phyloP scores from a whole-genome alignment of 495 filamentous ascomycete genomes.

The Paragyromitra xinjiangensis region DNA sequence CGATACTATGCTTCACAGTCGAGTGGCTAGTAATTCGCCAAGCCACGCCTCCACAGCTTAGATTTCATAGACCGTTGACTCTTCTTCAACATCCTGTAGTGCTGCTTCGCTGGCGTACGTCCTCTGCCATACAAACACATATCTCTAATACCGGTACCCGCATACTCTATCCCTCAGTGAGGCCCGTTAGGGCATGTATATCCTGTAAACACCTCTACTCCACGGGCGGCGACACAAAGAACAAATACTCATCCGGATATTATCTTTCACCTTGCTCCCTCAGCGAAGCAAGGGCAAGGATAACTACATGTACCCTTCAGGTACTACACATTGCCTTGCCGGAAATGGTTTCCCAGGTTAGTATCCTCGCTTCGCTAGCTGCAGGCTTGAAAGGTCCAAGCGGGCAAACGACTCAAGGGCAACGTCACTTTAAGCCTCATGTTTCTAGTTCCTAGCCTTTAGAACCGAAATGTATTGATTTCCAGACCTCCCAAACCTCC shows the following conservation, averaged over 20 bases:
- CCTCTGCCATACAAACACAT: constrained; percentile 28
- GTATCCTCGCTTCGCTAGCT: constrained; percentile 21
- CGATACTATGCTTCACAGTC: constrained; percentile 14
- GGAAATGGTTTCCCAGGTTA: constrained; percentile 26
- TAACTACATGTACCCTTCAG: constrained; percentile 10
- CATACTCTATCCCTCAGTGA: constrained; percentile 12
- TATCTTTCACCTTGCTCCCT: constrained; percentile 26
- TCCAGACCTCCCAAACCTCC: not conserved
- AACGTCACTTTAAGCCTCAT: constrained; percentile 47
- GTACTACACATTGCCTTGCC: constrained; percentile 16
- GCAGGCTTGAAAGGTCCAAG: constrained; percentile 13
- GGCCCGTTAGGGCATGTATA: constrained; percentile 30
- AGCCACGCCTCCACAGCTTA: constrained; percentile 50
- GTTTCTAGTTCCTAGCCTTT: constrained; percentile 12
- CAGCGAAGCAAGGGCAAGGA: constrained; percentile 25
- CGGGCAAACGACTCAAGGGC: constrained; percentile 26
- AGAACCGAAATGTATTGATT: not conserved
- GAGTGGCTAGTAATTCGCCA: constrained; percentile 35
- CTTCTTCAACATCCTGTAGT: constrained; percentile 1
- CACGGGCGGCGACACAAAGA: constrained; percentile 22
- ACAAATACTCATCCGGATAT: constrained; percentile 25
- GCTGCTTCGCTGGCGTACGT: constrained; percentile 35
- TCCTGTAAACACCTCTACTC: constrained; percentile 14
- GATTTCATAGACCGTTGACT: constrained; percentile 8
- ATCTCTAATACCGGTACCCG: constrained; percentile 29